Conservation (phyloP, 805 yeast species). For the Spathaspora boniae region DNA sequence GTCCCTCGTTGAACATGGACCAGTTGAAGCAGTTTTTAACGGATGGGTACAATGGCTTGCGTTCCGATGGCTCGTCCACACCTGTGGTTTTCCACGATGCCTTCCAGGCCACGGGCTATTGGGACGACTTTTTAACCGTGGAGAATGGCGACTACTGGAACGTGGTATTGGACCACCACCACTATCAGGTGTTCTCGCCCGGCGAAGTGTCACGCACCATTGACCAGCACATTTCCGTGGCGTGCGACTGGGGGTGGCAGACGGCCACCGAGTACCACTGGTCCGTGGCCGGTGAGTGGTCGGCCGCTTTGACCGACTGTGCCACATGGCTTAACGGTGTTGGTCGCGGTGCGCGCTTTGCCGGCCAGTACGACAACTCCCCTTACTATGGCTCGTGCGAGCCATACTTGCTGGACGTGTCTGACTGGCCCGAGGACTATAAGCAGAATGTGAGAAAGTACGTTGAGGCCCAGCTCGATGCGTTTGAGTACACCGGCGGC, state of each 20-base stretch:
- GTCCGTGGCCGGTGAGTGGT: slow-evolving; percentile 84
- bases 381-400: slow-evolving; percentile 60
- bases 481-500: slow-evolving; percentile 67
- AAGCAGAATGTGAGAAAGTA: slow-evolving; percentile 59
- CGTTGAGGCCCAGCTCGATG: slow-evolving; percentile 89
- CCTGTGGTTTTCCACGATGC: slow-evolving; percentile 81
- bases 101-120: slow-evolving; percentile 56
- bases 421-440: slow-evolving; percentile 57
- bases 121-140: slow-evolving; percentile 53
- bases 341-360: slow-evolving; percentile 76
- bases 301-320: slow-evolving; percentile 91
- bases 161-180: slow-evolving; percentile 83
- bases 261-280: slow-evolving; percentile 57
- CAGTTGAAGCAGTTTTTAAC: slow-evolving; percentile 56
- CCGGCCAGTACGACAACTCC: slow-evolving; percentile 50
- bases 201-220: slow-evolving; percentile 56
- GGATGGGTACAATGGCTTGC: slow-evolving; percentile 62
- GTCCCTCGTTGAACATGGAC: slow-evolving; percentile 59
- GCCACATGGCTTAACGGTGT: slow-evolving; percentile 87
- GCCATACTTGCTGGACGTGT: slow-evolving; percentile 18
- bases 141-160: slow-evolving; percentile 45
- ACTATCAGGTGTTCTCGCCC: slow-evolving; percentile 77
- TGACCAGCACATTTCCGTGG: slow-evolving; percentile 54
- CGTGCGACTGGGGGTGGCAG: slow-evolving; percentile 28
- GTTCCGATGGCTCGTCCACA: slow-evolving; percentile 48